Conservation (phyloP, 140 eudicot species). For the Bidens hawaiensis region DNA sequence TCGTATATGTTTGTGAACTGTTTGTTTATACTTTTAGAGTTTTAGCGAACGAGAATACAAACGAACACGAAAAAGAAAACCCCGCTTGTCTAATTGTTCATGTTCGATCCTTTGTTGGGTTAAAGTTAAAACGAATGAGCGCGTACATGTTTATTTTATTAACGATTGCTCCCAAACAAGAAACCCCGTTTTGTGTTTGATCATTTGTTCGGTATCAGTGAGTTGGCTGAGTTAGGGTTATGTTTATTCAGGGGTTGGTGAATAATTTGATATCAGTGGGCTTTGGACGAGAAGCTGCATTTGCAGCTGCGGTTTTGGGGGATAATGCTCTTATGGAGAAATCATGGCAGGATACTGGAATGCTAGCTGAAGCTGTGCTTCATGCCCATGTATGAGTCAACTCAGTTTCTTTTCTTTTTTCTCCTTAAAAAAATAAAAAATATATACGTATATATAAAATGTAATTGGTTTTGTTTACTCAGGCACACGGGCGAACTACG, state of each 20-base stretch:
- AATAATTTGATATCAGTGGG: slow-evolving; percentile 86
- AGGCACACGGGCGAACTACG: slow-evolving; percentile 98
- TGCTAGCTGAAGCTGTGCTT: slow-evolving; percentile 98
- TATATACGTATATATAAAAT: too few species aligned
- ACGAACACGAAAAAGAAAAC: too few species aligned
- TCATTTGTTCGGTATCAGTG: too few species aligned
- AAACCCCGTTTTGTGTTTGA: too few species aligned
- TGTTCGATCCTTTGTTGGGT: too few species aligned
- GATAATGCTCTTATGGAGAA: slow-evolving; percentile 98
- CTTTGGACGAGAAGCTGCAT: slow-evolving; percentile 94
- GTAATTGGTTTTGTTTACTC: slow-evolving; percentile 8
- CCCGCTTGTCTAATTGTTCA: too few species aligned
- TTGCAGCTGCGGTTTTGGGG: slow-evolving; percentile 95
- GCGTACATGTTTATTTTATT: too few species aligned
- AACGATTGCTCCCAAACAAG: too few species aligned
- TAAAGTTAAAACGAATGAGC: neutral
- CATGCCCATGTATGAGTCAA: slow-evolving; percentile 72
- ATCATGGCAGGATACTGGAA: slow-evolving; percentile 99
- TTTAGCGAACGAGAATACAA: too few species aligned
- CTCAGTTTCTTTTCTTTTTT: neutral
- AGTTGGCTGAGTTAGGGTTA: neutral
- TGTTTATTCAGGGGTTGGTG: slow-evolving; percentile 66
- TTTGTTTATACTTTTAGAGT: too few species aligned
- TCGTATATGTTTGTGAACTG: too few species aligned
- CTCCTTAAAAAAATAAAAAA: neutral